phyloP scores from a whole-genome alignment of 2,329 filamentous ascomycete genomes.

The Ophiostoma angusticollis region DNA sequence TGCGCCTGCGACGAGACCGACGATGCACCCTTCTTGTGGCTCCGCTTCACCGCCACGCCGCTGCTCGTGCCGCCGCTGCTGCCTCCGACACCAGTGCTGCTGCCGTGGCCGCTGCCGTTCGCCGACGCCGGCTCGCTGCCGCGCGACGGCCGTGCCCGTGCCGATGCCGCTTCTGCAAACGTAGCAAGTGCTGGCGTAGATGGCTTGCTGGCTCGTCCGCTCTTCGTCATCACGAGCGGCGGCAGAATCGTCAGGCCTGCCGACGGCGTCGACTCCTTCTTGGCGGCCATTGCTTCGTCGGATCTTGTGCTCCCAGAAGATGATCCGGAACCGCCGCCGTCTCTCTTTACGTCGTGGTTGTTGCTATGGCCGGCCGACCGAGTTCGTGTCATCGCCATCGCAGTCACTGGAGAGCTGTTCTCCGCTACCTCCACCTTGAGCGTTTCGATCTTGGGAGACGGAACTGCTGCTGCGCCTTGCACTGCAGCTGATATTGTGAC shows the following conservation, averaged over 20 bases:
- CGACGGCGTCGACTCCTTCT: slow-evolving; percentile 27
- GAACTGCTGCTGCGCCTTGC: not conserved
- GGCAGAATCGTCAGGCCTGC: slow-evolving; percentile 11
- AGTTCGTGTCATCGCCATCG: slow-evolving; percentile 8
- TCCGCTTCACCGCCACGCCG: slow-evolving; percentile 34
- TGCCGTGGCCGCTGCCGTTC: slow-evolving; percentile 1
- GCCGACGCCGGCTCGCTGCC: slow-evolving; percentile 22
- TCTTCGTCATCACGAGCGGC: slow-evolving; percentile 44
- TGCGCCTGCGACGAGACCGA: slow-evolving; percentile 16
- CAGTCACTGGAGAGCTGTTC: slow-evolving; percentile 1
- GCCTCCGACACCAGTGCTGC: not conserved
- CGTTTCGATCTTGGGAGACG: slow-evolving; percentile 22
- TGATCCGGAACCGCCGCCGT: not conserved
- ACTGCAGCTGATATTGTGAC: not conserved
- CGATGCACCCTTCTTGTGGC: slow-evolving; percentile 45
- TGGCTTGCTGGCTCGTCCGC: slow-evolving; percentile 52
- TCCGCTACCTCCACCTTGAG: slow-evolving; percentile 18
- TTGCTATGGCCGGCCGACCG: slow-evolving; percentile 7
- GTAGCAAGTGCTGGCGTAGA: slow-evolving; percentile 49
- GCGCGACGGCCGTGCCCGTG: slow-evolving; percentile 39
- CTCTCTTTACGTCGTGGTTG: slow-evolving; percentile 23
- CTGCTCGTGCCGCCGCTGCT: slow-evolving; percentile 3
- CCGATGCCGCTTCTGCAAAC: slow-evolving; percentile 40
- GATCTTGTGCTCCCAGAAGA: slow-evolving; percentile 15
- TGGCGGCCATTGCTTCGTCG: slow-evolving; percentile 34